These are phyloP conservation scores for Trametes cingulata DNA, from an alignment of 768 basidiomycete genomes.

Conservation along the genomic window DNA sequence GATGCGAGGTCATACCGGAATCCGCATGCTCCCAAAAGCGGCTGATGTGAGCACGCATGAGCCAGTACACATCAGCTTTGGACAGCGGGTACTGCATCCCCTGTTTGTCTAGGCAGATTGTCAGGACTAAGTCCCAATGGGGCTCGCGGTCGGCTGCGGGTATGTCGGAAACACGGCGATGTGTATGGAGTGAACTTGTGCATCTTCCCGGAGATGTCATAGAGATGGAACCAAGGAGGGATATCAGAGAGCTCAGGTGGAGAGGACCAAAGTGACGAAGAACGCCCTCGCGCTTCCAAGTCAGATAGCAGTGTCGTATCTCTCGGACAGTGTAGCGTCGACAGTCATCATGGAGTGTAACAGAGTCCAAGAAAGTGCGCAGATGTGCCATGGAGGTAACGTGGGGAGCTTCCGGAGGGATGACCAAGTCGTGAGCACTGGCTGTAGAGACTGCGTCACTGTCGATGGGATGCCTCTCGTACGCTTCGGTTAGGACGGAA, in stretches of 20 bases:
- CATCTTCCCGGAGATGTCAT: slow-evolving; percentile 28
- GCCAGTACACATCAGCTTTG: slow-evolving; percentile 61
- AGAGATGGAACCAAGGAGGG: slow-evolving; percentile 53
- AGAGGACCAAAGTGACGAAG: slow-evolving; percentile 36
- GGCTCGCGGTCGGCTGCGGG: slow-evolving; percentile 24
- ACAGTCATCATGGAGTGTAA: slow-evolving; percentile 1
- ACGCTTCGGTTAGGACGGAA: too few species aligned
- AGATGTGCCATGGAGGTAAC: background rate
- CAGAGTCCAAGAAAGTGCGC: slow-evolving; percentile 14
- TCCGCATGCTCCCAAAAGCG: background rate
- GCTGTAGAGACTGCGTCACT: background rate
- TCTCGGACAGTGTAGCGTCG: slow-evolving; percentile 4
- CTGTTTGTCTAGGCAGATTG: slow-evolving; percentile 48
- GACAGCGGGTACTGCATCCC: slow-evolving; percentile 31
- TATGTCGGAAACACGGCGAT: slow-evolving; percentile 34
- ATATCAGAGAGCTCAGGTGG: slow-evolving; percentile 45
- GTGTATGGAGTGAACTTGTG: slow-evolving; percentile 31
- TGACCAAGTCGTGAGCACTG: background rate
- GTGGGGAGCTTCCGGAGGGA: background rate
- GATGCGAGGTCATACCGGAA: background rate
- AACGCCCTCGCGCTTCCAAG: slow-evolving; percentile 35
- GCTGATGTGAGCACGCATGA: slow-evolving; percentile 51
- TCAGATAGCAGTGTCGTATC: slow-evolving; percentile 20
- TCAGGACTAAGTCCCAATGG: slow-evolving; percentile 53
- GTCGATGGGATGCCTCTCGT: background rate